Evolutionary conservation across 208 protist species (phyloP).

Genomic region (Angomonas deanei): DNA sequence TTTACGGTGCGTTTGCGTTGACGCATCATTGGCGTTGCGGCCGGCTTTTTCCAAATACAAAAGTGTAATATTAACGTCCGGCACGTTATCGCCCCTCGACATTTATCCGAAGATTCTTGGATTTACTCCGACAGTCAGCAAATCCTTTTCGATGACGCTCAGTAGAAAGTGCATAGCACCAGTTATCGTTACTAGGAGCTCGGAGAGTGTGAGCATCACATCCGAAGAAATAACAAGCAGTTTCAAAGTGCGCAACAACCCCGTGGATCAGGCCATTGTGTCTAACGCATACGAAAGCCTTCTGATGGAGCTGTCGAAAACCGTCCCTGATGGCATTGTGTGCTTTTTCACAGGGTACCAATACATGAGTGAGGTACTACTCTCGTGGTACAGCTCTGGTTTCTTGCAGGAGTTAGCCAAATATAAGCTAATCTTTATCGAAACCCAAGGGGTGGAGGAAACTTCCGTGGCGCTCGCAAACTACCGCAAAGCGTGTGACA

Average conservation of each 20-base stretch:
- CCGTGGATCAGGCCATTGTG: conserved; percentile 83
- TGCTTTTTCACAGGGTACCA: conserved; percentile 97
- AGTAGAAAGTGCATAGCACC: conserved; percentile 94
- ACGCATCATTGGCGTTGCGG: conserved; percentile 97
- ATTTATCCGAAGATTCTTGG: conserved; percentile 99
- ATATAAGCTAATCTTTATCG: conserved; percentile 98
- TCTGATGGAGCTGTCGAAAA: conserved; percentile 90
- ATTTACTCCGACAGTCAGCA: conserved; percentile 91
- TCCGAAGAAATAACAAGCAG: conserved; percentile 86
- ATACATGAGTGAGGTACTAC: conserved; percentile 93
- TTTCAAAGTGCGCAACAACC: conserved; percentile 82
- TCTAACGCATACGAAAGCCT: conserved; percentile 95
- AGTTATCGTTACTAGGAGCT: conserved; percentile 88
- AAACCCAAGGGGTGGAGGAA: conserved; percentile 96
- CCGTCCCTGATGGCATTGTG: conserved; percentile 98
- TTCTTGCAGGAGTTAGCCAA: conserved; percentile 91
- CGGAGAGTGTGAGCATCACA: conserved; percentile 85
- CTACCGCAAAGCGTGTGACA: conserved; percentile 96
- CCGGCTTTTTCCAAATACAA: conserved; percentile 93
- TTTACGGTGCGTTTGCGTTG: conserved; percentile 92
- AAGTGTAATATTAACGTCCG: conserved; percentile 97
- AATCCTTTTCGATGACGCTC: conserved; percentile 95
- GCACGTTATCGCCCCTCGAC: conserved; percentile 97
- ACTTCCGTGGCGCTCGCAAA: conserved; percentile 96
- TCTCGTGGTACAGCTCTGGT: conserved; percentile 89